Evolutionary conservation across 1,139 yeast genomes (phyloP), one percentile per base, ranked within the genome.

Genomic region (Debaryomyces robertsiae): DNA sequence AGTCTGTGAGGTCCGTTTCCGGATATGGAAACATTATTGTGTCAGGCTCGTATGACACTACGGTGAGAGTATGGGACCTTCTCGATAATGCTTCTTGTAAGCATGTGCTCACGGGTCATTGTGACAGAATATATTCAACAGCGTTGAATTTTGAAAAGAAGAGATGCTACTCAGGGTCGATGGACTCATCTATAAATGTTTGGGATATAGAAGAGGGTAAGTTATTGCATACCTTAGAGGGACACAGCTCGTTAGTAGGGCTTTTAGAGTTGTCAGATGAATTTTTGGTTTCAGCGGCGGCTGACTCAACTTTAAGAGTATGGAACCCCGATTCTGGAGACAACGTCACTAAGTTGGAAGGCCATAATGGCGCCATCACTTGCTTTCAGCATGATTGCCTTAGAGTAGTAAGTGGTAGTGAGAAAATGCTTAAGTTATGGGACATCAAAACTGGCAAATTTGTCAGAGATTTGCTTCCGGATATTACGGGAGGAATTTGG

Each of bases 261-360:
- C 68, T 93, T 16, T 71, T 94, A 25, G 90, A 87, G 35, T 73
- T 91, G 17, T 83, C 89, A 6, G 82, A 86, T 31, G 82, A 84
- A 15, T 82, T 81, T 31, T 71, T 93, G n/a, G 96, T 93, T 2
- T 85, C 95, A 29, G 98, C 97, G 0, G 98, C 98, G 1, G 98
- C 98, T 0, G 98, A 93, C 60, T 81, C 95, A 1, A 84, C 97
- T 0, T 72, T 93, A 33, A 74, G 97, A 37, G 84, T 93, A 2
- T 93, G 98, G 98, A 85, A 93, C 57, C 94, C 97, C 1, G 79
- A 78, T 23, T 78, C 81, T 4, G 95, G 96, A 17, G 77, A 78
- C 30, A 75, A 82, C 43, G 65, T 75, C 45, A 81, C 82, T 58
- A 84, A 85, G 43, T 75, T 93, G 29, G 83, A 86, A 49, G 96